Evolutionary conservation across 1,284 basidiomycete genomes (phyloP).

Genomic region (Puccinia polysora): DNA sequence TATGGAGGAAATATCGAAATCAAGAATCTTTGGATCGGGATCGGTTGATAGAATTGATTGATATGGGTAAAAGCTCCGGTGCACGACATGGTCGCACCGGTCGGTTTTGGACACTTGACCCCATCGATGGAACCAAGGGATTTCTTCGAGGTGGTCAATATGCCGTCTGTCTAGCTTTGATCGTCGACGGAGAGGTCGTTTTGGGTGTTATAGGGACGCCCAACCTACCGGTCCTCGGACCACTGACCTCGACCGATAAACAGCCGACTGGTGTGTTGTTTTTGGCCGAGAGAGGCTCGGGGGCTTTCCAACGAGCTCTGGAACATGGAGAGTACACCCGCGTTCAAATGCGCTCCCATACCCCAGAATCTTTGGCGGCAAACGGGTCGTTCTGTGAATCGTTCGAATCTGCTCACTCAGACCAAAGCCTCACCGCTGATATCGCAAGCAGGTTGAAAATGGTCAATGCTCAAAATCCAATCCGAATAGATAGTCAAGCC

Average conservation of each 20-base stretch:
- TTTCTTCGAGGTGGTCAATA: conserved; percentile 96
- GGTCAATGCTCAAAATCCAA: conserved; percentile 66
- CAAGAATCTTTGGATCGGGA: background rate
- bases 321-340: conserved; percentile 45
- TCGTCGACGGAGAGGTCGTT: conserved; percentile 76
- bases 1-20: background rate
- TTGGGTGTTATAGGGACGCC: conserved; percentile 93
- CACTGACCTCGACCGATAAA: conserved; percentile 60
- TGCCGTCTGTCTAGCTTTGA: conserved; percentile 87
- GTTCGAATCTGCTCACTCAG: conserved; percentile 86
- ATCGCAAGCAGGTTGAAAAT: conserved; percentile 65
- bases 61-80: background rate
- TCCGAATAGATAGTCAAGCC: conserved; percentile 96
- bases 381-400: conserved; percentile 78
- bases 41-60: conserved; percentile 21
- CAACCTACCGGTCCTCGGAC: conserved; percentile 63
- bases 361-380: conserved; percentile 41
- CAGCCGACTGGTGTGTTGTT: conserved; percentile 70
- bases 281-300: conserved; percentile 74
- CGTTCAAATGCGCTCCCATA: conserved; percentile 12
- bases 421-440: conserved; percentile 68
- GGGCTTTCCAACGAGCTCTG: conserved; percentile 65
- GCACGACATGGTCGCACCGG: background rate
- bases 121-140: conserved; percentile 88
- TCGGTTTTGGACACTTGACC: conserved; percentile 85